Evolutionary conservation across 495 filamentous ascomycete species (phyloP).

Genomic region (Saxophila tyrrhenica): DNA sequence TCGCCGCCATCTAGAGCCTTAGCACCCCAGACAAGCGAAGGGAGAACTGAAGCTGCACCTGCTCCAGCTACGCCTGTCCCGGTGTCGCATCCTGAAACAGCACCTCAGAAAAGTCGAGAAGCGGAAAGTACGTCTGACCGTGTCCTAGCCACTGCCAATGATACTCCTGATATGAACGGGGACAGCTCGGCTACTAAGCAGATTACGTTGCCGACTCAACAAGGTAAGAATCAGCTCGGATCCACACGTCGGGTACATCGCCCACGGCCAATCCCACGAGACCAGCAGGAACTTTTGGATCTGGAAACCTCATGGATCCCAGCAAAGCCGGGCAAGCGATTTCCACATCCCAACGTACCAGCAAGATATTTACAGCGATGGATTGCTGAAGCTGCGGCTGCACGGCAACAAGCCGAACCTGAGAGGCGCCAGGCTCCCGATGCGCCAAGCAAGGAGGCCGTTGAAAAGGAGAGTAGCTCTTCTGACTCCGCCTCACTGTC

Average conservation of each 20-base stretch:
- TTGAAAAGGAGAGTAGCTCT: neutral
- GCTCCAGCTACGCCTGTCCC: no score
- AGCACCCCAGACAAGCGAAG: no score
- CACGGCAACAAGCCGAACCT: neutral
- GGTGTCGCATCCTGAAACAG: no score
- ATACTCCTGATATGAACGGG: no score
- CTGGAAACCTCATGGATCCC: constrained; percentile 29
- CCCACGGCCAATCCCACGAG: constrained; percentile 38
- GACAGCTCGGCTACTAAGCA: no score
- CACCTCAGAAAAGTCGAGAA: no score
- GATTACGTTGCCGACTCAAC: no score
- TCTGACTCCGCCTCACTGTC: neutral
- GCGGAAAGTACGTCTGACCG: no score
- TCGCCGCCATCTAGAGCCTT: no score
- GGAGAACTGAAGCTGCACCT: no score
- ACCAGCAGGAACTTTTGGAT: constrained; percentile 50
- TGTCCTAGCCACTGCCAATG: no score
- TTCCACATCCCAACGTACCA: constrained; percentile 15
- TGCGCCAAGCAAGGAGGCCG: neutral
- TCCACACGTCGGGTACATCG: constrained; percentile 24
- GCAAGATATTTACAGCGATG: constrained; percentile 8
- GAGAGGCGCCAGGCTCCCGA: neutral
- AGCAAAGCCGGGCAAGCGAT: constrained; percentile 11
- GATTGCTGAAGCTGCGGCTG: neutral
- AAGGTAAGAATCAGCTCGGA: no score